phyloP scores from a whole-genome alignment of 2,329 filamentous ascomycete genomes.

The Orbilia brochopaga region DNA sequence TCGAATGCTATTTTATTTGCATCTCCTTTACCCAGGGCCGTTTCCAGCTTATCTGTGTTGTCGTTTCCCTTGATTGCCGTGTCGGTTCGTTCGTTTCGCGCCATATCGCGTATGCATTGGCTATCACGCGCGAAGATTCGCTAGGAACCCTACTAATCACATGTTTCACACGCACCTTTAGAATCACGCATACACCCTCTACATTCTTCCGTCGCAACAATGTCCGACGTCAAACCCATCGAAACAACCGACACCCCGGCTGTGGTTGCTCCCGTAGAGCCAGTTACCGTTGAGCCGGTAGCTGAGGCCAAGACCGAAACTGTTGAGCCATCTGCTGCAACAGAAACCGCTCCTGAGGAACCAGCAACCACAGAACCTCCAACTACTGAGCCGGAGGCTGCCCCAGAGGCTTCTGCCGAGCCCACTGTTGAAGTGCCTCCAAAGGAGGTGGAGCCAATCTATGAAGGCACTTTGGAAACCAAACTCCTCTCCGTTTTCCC shows the following conservation, averaged over 20 bases:
- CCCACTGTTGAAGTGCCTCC: conserved; percentile 57
- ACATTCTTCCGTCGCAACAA: conserved; percentile 32
- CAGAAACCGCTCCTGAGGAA: conserved; percentile 47
- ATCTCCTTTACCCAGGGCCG: neutral
- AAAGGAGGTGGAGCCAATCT: conserved; percentile 55
- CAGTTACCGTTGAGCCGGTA: conserved; percentile 50
- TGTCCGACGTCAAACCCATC: conserved; percentile 56
- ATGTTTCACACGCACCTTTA: neutral
- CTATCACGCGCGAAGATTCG: conserved; percentile 10
- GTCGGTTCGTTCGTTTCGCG: neutral
- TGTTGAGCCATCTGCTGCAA: conserved; percentile 28
- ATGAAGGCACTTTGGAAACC: conserved; percentile 55
- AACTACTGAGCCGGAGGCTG: conserved; percentile 22
- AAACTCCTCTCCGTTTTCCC: conserved; percentile 35
- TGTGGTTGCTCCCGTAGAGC: conserved; percentile 48
- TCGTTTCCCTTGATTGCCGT: no score
- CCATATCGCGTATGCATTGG: no score
- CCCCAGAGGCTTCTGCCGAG: conserved; percentile 60
- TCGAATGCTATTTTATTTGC: neutral
- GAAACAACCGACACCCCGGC: conserved; percentile 57
- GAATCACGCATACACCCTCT: conserved; percentile 9
- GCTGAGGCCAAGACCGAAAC: conserved; percentile 53
- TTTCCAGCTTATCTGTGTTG: no score
- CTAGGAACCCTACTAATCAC: conserved; percentile 52
- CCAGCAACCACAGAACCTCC: conserved; percentile 42